Conservation (phyloP, 2,329 filamentous ascomycete species). For the Davidsoniella virescens region DNA sequence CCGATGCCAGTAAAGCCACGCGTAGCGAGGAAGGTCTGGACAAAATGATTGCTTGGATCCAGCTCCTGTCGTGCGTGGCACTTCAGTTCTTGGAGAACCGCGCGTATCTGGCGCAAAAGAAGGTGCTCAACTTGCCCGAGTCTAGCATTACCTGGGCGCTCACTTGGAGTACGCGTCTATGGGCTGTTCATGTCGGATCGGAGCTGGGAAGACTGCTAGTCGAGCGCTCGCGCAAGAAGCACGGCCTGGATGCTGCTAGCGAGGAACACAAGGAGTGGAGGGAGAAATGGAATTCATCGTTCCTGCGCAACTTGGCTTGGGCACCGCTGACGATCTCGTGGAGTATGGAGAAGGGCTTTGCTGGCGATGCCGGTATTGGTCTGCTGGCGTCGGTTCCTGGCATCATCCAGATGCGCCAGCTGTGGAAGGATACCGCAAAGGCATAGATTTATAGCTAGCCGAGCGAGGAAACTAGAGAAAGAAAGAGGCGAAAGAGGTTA, state of each 20-base stretch:
- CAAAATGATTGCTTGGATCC: constrained; percentile 42
- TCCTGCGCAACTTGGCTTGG: constrained; percentile 58
- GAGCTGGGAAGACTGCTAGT: constrained; percentile 52
- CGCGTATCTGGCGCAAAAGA: constrained; percentile 59
- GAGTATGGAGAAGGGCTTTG: constrained; percentile 48
- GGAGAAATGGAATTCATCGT: constrained; percentile 44
- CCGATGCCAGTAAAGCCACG: constrained; percentile 14
- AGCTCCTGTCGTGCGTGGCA: constrained; percentile 48
- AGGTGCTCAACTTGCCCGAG: constrained; percentile 44
- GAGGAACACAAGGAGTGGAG: constrained; percentile 29
- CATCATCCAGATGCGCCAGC: constrained; percentile 23
- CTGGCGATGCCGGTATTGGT: constrained; percentile 21
- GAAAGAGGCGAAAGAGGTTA: background rate
- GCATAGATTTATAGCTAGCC: background rate
- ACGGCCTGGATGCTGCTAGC: constrained; percentile 20
- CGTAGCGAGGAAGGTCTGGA: constrained; percentile 23
- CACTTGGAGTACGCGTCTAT: constrained; percentile 62
- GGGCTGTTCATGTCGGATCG: constrained; percentile 60
- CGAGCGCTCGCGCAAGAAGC: constrained; percentile 26
- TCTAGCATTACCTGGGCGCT: constrained; percentile 44
- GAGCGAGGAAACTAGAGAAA: background rate
- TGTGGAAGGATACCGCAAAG: constrained; percentile 22
- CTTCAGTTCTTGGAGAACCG: constrained; percentile 77
- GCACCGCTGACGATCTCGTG: constrained; percentile 74
- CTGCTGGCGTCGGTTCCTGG: constrained; percentile 23